Percentiles rank a stretch among this genome's conserved stretches.
Conservation (phyloP, 257 asterid genomes). For the Lantana camara region DNA sequence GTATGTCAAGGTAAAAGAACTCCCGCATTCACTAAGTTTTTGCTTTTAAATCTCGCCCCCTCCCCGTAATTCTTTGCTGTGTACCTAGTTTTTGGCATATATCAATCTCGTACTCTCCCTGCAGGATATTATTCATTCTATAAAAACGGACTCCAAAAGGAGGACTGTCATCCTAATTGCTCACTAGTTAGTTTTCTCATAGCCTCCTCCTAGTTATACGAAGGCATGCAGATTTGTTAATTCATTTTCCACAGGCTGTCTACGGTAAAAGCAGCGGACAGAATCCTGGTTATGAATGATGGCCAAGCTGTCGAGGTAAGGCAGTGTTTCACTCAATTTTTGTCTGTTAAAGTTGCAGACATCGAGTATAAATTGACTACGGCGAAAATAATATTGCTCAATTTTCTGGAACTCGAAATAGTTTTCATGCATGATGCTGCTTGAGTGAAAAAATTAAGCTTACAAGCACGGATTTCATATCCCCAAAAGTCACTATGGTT, state of each 20-base stretch:
- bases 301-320: slow-evolving; percentile 52
- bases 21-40: too few relatives aligned
- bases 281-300: slow-evolving; percentile 43
- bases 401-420: too few relatives aligned
- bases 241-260: slow-evolving; percentile 41
- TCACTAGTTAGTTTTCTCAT: slow-evolving; percentile 38
- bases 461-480: too few relatives aligned
- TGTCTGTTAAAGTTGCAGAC: neutral
- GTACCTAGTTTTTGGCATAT: neutral
- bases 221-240: neutral
- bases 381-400: too few relatives aligned
- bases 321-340: neutral
- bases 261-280: slow-evolving; percentile 47
- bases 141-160: slow-evolving; percentile 33
- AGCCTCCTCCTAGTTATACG: neutral
- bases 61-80: too few relatives aligned
- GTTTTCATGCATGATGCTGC: too few relatives aligned
- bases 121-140: slow-evolving; percentile 44
- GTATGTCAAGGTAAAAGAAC: slow-evolving; percentile 41
- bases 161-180: slow-evolving; percentile 45
- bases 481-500: neutral
- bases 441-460: too few relatives aligned
- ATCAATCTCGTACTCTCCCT: neutral
- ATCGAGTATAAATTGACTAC: too few relatives aligned
- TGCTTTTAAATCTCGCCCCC: too few relatives aligned